Conservation (phyloP, 352 stramenopile species). For the Thraustochytrium striatum region DNA sequence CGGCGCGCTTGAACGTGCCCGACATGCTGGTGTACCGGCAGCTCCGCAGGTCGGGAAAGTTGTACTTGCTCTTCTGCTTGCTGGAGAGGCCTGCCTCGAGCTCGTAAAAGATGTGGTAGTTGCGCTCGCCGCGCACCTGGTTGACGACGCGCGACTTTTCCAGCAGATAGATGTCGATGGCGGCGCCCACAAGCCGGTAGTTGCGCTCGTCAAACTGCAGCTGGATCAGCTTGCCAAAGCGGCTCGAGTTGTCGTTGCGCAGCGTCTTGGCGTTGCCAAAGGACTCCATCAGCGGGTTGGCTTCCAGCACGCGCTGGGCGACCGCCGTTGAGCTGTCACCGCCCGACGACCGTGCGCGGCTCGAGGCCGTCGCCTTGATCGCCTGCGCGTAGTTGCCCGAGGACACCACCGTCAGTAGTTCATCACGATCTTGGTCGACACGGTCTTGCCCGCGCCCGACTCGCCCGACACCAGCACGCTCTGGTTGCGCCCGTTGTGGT, state of each 20-base stretch:
- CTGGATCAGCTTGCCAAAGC: conserved; percentile 96
- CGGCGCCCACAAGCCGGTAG: conserved; percentile 66
- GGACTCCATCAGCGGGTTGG: conserved; percentile 95
- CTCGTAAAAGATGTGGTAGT: conserved; percentile 89
- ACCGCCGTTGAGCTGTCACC: conserved; percentile 27
- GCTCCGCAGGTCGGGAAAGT: conserved; percentile 74
- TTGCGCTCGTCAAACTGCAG: conserved; percentile 81
- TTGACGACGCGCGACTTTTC: conserved; percentile 79
- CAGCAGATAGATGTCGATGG: conserved; percentile 83
- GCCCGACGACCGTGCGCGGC: conserved; percentile 8
- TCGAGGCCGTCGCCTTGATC: conserved; percentile 54
- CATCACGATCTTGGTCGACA: conserved; percentile 92
- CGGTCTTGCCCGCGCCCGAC: conserved; percentile 89
- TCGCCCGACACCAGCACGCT: conserved; percentile 86
- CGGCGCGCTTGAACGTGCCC: conserved; percentile 75
- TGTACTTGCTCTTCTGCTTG: conserved; percentile 64
- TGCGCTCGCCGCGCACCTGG: conserved; percentile 75
- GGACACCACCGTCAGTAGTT: conserved; percentile 84
- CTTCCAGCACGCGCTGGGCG: conserved; percentile 79
- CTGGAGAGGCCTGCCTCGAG: conserved; percentile 60
- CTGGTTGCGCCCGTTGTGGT: conserved; percentile 69
- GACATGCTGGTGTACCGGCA: conserved; percentile 85
- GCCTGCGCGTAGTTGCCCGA: not conserved
- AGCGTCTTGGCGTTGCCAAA: conserved; percentile 97
- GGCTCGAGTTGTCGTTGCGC: conserved; percentile 90